Percentiles rank a stretch among this genome's conserved stretches.
Evolutionary conservation across 208 protist species (phyloP).

Genomic region (Angomonas ambiguus): DNA sequence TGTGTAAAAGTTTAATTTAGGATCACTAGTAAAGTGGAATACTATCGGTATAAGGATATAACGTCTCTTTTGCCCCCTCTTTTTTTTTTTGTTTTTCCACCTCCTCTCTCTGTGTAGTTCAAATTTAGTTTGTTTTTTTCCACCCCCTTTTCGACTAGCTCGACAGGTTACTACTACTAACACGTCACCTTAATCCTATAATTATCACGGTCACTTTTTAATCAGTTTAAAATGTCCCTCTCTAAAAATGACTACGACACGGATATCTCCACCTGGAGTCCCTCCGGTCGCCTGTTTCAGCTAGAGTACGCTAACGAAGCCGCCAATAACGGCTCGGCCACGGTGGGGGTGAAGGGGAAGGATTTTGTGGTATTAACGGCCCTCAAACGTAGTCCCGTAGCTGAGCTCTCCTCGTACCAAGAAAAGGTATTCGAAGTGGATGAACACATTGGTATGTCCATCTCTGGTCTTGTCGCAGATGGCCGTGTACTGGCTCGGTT

Average conservation of each 20-base stretch:
- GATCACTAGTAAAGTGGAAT: too few species aligned
- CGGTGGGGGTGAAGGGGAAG: conserved; percentile 96
- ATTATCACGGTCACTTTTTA: background rate
- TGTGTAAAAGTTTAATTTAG: too few species aligned
- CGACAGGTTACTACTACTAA: too few species aligned
- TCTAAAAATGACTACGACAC: conserved; percentile 97
- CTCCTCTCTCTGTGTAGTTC: too few species aligned
- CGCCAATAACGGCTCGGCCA: conserved; percentile 98
- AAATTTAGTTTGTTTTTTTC: too few species aligned
- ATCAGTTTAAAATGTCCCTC: conserved; percentile 69
- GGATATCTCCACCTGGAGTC: conserved; percentile 99
- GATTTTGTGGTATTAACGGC: conserved; percentile 93
- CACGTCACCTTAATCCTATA: conserved; percentile 7
- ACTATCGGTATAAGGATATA: too few species aligned
- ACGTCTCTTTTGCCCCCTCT: too few species aligned
- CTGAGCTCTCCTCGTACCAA: conserved; percentile 97
- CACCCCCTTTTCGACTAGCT: too few species aligned
- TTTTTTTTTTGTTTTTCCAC: background rate
- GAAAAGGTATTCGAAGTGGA: conserved; percentile 98
- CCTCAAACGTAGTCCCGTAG: conserved; percentile 90
- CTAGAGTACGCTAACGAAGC: conserved; percentile 99
- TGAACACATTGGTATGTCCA: conserved; percentile 97
- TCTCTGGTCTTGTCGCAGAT: conserved; percentile 97
- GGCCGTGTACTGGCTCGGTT: conserved; percentile 93
- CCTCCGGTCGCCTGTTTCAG: conserved; percentile 95